phyloP scores from a whole-genome alignment of 139 green algal genomes.

The Edaphochlamys debaryana region DNA sequence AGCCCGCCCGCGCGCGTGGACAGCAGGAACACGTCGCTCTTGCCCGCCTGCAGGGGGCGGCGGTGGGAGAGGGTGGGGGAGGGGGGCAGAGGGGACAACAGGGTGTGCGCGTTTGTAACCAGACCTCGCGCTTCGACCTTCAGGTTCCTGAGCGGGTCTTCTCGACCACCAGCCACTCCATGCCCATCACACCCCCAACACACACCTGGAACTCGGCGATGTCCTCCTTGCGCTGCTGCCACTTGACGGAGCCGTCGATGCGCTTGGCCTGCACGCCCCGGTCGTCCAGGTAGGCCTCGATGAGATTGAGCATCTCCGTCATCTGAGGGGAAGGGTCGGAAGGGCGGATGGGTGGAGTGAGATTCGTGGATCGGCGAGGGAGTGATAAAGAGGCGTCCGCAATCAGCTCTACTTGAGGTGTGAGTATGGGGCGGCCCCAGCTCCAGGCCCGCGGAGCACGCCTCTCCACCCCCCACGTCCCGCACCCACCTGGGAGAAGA shows the following conservation, averaged over 20 bases:
- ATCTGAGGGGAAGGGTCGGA: constrained; percentile 72
- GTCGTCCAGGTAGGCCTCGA: constrained; percentile 92
- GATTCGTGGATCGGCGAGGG: too few species aligned
- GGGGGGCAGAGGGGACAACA: too few species aligned
- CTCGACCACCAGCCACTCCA: too few species aligned
- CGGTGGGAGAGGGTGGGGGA: not conserved
- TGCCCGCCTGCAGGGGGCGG: constrained; percentile 46
- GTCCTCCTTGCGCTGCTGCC: constrained; percentile 70
- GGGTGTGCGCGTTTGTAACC: too few species aligned
- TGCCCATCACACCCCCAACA: too few species aligned
- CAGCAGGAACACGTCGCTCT: constrained; percentile 94
- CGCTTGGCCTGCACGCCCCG: constrained; percentile 78
- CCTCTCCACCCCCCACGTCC: too few species aligned
- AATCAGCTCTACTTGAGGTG: too few species aligned
- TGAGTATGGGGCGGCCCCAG: too few species aligned
- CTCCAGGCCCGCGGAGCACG: too few species aligned
- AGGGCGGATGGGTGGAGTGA: not conserved
- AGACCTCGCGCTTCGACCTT: too few species aligned
- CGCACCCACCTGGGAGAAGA: constrained; percentile 96
- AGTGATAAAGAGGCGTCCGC: too few species aligned
- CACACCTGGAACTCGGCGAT: constrained; percentile 43
- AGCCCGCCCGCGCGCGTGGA: constrained; percentile 96
- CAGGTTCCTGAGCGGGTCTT: too few species aligned
- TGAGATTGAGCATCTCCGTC: constrained; percentile 98
- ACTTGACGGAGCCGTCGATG: constrained; percentile 90